phyloP scores from a whole-genome alignment of 2,329 filamentous ascomycete species.

The Verticillium nonalfalfae region DNA sequence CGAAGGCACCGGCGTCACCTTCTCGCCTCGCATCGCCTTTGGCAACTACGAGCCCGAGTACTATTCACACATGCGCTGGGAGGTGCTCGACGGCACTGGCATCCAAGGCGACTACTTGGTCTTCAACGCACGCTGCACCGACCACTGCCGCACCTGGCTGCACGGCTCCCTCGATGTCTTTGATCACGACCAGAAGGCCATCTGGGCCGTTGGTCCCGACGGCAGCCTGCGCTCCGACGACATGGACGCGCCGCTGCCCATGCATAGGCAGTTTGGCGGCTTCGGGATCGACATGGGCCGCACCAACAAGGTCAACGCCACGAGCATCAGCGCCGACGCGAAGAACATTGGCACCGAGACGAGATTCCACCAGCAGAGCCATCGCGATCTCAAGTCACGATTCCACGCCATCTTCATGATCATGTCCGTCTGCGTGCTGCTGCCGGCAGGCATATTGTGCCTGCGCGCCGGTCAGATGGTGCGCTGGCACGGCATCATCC shows the following conservation, averaged over 20 bases:
- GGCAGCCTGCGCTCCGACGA: slow-evolving; percentile 35
- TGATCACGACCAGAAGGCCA: slow-evolving; percentile 39
- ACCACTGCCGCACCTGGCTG: slow-evolving; percentile 45
- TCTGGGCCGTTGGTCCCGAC: slow-evolving; percentile 49
- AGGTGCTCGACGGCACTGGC: slow-evolving; percentile 39
- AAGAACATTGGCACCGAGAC: slow-evolving; percentile 26
- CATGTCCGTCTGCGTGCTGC: slow-evolving; percentile 44
- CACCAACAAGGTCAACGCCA: slow-evolving; percentile 37
- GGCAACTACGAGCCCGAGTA: slow-evolving; percentile 47
- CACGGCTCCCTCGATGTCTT: slow-evolving; percentile 42
- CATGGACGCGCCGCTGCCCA: slow-evolving; percentile 40
- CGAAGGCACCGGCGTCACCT: slow-evolving; percentile 41
- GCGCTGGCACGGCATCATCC: slow-evolving; percentile 48
- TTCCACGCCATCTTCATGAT: slow-evolving; percentile 49
- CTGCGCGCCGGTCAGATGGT: slow-evolving; percentile 44
- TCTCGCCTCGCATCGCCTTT: slow-evolving; percentile 46
- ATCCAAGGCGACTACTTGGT: slow-evolving; percentile 38
- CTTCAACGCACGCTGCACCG: slow-evolving; percentile 43
- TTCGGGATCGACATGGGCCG: slow-evolving; percentile 50
- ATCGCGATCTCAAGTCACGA: slow-evolving; percentile 30
- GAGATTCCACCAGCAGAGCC: slow-evolving; percentile 16
- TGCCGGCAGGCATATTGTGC: slow-evolving; percentile 49
- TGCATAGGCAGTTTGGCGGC: slow-evolving; percentile 45
- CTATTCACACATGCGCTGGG: slow-evolving; percentile 34
- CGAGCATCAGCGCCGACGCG: slow-evolving; percentile 15